Conservation (phyloP, 2,329 filamentous ascomycete species). For the Aureobasidium sp. region DNA sequence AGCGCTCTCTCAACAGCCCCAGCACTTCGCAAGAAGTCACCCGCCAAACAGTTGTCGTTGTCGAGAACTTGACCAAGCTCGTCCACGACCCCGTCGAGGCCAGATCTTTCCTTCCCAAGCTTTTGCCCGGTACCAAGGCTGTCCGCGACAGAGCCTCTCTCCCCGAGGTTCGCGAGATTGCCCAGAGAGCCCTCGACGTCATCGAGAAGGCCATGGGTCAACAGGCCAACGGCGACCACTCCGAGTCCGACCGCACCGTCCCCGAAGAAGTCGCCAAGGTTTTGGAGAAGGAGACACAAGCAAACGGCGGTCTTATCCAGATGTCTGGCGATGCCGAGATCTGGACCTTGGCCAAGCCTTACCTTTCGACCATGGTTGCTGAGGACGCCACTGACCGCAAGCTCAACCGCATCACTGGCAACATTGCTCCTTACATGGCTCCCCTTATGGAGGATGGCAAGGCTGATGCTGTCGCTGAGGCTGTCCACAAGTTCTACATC, state of each 20-base stretch:
- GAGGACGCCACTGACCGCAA: conserved; percentile 83
- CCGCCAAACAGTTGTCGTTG: conserved; percentile 90
- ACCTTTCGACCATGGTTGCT: conserved; percentile 76
- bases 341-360: conserved; percentile 62
- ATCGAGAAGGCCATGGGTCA: conserved; percentile 90
- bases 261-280: conserved; percentile 67
- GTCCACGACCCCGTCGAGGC: conserved; percentile 95
- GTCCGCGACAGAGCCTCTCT: conserved; percentile 84
- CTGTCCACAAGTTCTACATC: conserved; percentile 70
- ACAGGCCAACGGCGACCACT: conserved; percentile 47
- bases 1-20: conserved; percentile 87
- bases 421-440: conserved; percentile 68
- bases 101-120: conserved; percentile 86
- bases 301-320: conserved; percentile 55
- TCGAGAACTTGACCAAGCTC: conserved; percentile 96
- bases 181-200: conserved; percentile 70
- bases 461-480: conserved; percentile 60
- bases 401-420: conserved; percentile 61
- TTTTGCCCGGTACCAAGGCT: conserved; percentile 85
- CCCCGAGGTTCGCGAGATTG: conserved; percentile 89
- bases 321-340: conserved; percentile 55
- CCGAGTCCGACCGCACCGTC: conserved; percentile 57
- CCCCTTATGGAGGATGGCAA: conserved; percentile 58
- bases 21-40: conserved; percentile 88
- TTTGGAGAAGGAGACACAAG: conserved; percentile 69